Conservation (phyloP, 2,329 filamentous ascomycete species). For the Dactylellina drechsleri region DNA sequence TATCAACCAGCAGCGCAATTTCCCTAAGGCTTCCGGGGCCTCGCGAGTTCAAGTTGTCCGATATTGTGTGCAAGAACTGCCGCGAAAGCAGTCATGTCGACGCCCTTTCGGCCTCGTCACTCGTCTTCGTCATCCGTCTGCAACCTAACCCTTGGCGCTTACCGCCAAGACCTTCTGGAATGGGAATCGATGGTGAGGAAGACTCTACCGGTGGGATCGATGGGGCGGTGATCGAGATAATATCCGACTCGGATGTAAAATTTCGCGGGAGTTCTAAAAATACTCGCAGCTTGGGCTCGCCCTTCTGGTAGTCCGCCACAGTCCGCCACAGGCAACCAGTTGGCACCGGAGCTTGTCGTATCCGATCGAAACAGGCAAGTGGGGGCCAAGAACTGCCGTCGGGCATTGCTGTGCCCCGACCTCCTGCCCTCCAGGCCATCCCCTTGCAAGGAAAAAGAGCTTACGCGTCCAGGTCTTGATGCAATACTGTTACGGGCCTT, state of each 20-base stretch:
- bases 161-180: slow-evolving; percentile 54
- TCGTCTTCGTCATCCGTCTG: slow-evolving; percentile 50
- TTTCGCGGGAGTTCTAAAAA: slow-evolving; percentile 27
- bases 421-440: slow-evolving; percentile 16
- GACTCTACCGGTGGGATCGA: slow-evolving; percentile 4
- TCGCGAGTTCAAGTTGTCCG: neutral
- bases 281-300: slow-evolving; percentile 31
- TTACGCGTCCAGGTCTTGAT: slow-evolving; percentile 54
- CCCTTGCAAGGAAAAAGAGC: slow-evolving; percentile 46
- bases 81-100: slow-evolving; percentile 22
- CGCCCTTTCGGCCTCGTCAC: slow-evolving; percentile 53
- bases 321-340: slow-evolving; percentile 41
- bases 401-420: slow-evolving; percentile 46
- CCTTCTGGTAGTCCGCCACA: slow-evolving; percentile 11
- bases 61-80: slow-evolving; percentile 17
- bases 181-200: neutral
- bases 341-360: slow-evolving; percentile 31
- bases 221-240: slow-evolving; percentile 33
- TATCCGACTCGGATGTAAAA: slow-evolving; percentile 52
- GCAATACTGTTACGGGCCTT: slow-evolving; percentile 34
- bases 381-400: slow-evolving; percentile 36
- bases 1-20: slow-evolving; percentile 24
- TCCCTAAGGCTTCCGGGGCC: slow-evolving; percentile 12
- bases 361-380: slow-evolving; percentile 52
- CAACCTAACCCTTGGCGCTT: slow-evolving; percentile 53